phyloP scores from a whole-genome alignment of 805 yeast genomes.

The Yarrowia sp. region DNA sequence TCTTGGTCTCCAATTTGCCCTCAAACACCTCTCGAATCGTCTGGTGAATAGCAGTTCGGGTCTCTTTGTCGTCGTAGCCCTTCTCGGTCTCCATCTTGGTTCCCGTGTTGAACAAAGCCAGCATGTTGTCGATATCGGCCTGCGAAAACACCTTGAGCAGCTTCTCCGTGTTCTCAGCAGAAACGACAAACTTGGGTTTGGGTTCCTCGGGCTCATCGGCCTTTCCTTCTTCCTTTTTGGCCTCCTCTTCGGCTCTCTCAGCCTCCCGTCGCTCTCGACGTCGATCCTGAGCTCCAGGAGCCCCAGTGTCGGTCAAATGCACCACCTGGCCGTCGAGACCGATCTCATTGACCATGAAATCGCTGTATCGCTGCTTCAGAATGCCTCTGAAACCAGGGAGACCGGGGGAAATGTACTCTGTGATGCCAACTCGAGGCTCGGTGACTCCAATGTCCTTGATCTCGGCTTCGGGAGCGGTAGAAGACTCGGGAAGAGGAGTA shows the following conservation, averaged over 20 bases:
- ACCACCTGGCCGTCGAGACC: conserved; percentile 71
- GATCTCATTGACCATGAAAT: conserved; percentile 92
- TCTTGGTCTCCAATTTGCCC: conserved; percentile 77
- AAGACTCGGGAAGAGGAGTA: neutral
- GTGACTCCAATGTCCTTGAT: conserved; percentile 54
- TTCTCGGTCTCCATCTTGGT: conserved; percentile 64
- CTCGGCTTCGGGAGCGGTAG: neutral
- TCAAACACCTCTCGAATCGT: conserved; percentile 75
- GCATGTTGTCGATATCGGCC: conserved; percentile 63
- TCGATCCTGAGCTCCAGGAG: conserved; percentile 53
- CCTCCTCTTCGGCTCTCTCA: conserved; percentile 42
- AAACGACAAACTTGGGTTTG: conserved; percentile 38
- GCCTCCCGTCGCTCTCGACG: conserved; percentile 43
- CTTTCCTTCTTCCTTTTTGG: conserved; percentile 42
- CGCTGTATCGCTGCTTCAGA: conserved; percentile 88
- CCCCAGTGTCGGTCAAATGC: conserved; percentile 78
- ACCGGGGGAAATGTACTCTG: conserved; percentile 64
- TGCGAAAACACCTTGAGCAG: conserved; percentile 65
- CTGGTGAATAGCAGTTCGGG: conserved; percentile 81
- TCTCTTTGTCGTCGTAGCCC: conserved; percentile 67
- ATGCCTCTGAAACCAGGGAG: conserved; percentile 75
- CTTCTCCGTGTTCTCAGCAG: conserved; percentile 45
- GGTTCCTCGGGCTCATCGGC: conserved; percentile 7
- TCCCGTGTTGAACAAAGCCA: conserved; percentile 62
- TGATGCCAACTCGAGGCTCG: conserved; percentile 88